Base-by-base conservation (phyloP, 2,329 filamentous ascomycete species). In the Stenocarpella maydis region DNA sequence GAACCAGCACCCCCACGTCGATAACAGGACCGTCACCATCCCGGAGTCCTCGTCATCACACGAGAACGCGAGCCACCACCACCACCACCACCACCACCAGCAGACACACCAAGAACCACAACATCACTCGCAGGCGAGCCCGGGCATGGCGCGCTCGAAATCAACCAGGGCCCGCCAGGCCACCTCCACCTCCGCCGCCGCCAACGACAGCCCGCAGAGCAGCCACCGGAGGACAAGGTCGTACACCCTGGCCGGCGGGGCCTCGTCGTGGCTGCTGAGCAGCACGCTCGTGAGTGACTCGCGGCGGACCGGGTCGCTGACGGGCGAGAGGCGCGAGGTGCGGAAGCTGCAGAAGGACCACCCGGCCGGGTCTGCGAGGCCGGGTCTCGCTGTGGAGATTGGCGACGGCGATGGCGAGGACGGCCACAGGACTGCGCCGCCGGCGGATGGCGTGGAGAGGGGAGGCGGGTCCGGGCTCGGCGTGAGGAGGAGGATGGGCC, bases 311-410 rank as follows among this genome's bases (percentile, higher is more conserved):
- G n/a, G 55, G 7, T 49, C 54, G 34, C 60, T 65, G 68, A 70
- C 65, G 10, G 70, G 70, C 37, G 70, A 71, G 70, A 68, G 67
- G 41, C 70, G 70, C 4, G 68, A 69, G 45, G 53, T 50, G 17
- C 55, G 65, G n/a, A 72, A 72, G 47, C 49, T 72, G 39, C 65
- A 70, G 31, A 72, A 72, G 31, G 71, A 72, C 24, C 71, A 70
- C 43, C 68, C 68, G 1, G 68, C 47, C 9, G 69, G 71, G 14
- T 72, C 71, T 1, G 69, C 71, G 21, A 34, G 71, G 21, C 71
- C 71, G 10, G 65, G 24, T 19, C 58, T 66, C 26, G 49, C 68
- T 0, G 10, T 72, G 17, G 69, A 68, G 24, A 60, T 72, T 17
- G 52, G 66, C 9, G 65, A 64, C 21, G 64, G 60, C 31, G 63